Evolutionary conservation across 805 yeast genomes (phyloP).

Genomic region (Suhomyces tanzawaensis): DNA sequence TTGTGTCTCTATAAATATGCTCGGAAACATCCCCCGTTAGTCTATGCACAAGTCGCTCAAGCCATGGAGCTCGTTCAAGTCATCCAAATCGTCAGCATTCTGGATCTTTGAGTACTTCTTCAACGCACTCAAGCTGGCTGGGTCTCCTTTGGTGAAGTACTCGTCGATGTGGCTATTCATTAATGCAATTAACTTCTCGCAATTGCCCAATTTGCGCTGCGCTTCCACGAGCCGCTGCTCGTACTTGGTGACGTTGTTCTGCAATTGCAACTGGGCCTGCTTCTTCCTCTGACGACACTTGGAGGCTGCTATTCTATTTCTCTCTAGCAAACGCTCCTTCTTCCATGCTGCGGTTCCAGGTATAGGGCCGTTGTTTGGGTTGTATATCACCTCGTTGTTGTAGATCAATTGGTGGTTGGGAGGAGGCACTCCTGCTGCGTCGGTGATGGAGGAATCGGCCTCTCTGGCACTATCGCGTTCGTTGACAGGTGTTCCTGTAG

Average conservation of each 20-base stretch:
- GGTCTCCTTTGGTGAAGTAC: slow-evolving; percentile 10
- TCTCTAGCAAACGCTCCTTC: slow-evolving; percentile 57
- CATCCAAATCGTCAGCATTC: slow-evolving; percentile 9
- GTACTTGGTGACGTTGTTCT: slow-evolving; percentile 54
- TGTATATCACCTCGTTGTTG: slow-evolving; percentile 53
- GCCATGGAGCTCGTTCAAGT: slow-evolving; percentile 5
- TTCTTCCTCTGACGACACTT: slow-evolving; percentile 68
- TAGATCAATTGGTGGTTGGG: slow-evolving; percentile 53
- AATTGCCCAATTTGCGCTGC: slow-evolving; percentile 18
- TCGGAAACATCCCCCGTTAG: not conserved
- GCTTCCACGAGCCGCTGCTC: slow-evolving; percentile 41
- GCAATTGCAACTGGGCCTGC: slow-evolving; percentile 65
- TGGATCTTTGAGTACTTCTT: slow-evolving; percentile 4
- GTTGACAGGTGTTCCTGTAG: not conserved
- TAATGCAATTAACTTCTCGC: slow-evolving; percentile 14
- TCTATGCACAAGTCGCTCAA: slow-evolving; percentile 4
- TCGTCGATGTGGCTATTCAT: slow-evolving; percentile 10
- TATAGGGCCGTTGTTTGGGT: slow-evolving; percentile 53
- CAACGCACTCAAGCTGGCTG: slow-evolving; percentile 6
- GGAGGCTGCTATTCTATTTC: slow-evolving; percentile 67
- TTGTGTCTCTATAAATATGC: slow-evolving; percentile 2
- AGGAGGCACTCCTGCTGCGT: slow-evolving; percentile 43
- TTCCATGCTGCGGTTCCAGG: slow-evolving; percentile 70
- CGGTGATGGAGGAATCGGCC: not conserved
- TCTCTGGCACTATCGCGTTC: not conserved